phyloP scores from a whole-genome alignment of 2,329 filamentous ascomycete genomes.

The Dendrostoma leiphaemia region DNA sequence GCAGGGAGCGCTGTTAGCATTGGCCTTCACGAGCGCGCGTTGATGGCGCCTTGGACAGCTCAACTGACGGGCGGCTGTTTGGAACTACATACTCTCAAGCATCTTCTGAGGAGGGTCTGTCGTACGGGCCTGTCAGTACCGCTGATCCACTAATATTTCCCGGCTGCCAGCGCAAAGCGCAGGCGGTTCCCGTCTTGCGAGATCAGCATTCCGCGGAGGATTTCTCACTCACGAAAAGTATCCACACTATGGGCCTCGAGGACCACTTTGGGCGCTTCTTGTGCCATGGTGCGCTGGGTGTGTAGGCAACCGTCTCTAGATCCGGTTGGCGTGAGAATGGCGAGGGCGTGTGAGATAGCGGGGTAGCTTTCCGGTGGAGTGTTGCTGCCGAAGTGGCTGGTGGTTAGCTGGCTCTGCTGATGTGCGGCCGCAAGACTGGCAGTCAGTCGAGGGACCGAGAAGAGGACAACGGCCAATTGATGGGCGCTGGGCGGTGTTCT shows the following conservation, averaged over 20 bases:
- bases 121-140: slow-evolving; percentile 22
- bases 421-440: not conserved
- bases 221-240: slow-evolving; percentile 59
- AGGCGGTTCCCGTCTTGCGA: not conserved
- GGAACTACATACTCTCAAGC: slow-evolving; percentile 58
- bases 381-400: not conserved
- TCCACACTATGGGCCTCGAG: slow-evolving; percentile 74
- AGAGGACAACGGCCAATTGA: not conserved
- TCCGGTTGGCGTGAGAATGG: slow-evolving; percentile 18
- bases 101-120: slow-evolving; percentile 64
- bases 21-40: not conserved
- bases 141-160: slow-evolving; percentile 1
- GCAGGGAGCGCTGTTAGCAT: slow-evolving; percentile 37
- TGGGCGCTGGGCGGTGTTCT: too few relatives aligned
- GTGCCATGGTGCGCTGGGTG: slow-evolving; percentile 38
- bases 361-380: slow-evolving; percentile 12
- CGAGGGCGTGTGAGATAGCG: slow-evolving; percentile 3
- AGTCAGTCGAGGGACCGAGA: not conserved
- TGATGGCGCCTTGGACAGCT: too few relatives aligned
- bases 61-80: not conserved
- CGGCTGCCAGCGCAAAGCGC: not conserved
- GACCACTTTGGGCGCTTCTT: slow-evolving; percentile 55
- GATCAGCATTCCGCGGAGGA: not conserved
- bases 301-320: not conserved
- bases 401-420: not conserved